Conservation (phyloP, 306 rosid species). For the Prunus armeniaca region DNA sequence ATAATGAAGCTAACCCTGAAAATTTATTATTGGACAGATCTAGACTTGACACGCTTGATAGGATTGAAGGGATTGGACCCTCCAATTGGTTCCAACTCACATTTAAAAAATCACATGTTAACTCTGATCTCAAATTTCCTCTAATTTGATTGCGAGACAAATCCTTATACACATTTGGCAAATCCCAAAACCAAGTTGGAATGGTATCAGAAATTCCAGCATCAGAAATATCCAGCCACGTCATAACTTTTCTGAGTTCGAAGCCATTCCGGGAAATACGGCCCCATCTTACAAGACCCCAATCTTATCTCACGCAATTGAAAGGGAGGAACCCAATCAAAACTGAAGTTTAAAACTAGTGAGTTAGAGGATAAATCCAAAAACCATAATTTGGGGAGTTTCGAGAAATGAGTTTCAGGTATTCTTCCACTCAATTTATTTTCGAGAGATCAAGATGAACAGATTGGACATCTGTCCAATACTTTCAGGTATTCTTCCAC, state of each 20-base stretch:
- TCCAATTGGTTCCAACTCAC: slow-evolving; percentile 4
- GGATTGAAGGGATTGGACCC: not conserved
- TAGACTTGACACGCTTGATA: fast-evolving
- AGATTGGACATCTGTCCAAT: not conserved
- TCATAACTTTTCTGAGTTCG: not conserved
- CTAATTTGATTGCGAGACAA: too few relatives aligned
- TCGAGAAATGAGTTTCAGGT: too few relatives aligned
- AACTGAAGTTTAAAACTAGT: too few relatives aligned
- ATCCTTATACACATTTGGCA: too few relatives aligned
- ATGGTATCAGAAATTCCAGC: too few relatives aligned
- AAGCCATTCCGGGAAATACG: not conserved
- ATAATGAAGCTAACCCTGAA: not conserved
- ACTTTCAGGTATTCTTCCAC: not conserved
- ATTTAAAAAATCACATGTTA: not conserved
- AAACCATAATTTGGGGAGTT: too few relatives aligned
- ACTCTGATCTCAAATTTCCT: too few relatives aligned
- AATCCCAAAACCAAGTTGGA: too few relatives aligned
- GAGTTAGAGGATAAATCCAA: too few relatives aligned
- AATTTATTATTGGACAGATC: slow-evolving; percentile 14
- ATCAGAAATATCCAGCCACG: too few relatives aligned
- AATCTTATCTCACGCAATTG: too few relatives aligned
- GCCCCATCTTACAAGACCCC: not conserved
- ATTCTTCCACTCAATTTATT: not conserved
- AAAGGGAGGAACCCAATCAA: too few relatives aligned
- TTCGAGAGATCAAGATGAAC: fast-evolving